phyloP scores from a whole-genome alignment of 805 yeast genomes.

The Yueomyces sinensis region DNA sequence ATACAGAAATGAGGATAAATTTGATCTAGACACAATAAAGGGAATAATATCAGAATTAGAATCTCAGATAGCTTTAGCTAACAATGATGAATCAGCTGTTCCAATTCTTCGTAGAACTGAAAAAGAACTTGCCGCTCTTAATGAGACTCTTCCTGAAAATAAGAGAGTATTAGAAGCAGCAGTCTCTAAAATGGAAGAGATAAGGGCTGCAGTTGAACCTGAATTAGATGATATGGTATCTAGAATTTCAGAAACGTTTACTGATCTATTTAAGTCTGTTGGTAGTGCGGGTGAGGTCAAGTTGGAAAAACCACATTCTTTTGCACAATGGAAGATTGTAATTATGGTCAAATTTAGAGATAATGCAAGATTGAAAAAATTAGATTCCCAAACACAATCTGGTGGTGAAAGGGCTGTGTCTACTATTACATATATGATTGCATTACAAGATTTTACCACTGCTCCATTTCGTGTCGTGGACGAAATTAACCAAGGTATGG shows the following conservation, averaged over 20 bases:
- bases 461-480: constrained; percentile 94
- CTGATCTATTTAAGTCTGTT: constrained; percentile 51
- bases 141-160: constrained; percentile 12
- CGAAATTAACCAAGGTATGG: constrained; percentile 99
- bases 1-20: constrained; percentile 24
- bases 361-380: constrained; percentile 48
- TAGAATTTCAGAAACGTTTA: constrained; percentile 50
- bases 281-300: constrained; percentile 81
- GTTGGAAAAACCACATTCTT: constrained; percentile 36
- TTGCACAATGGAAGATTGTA: constrained; percentile 68
- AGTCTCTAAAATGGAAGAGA: constrained; percentile 23
- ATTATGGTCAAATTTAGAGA: constrained; percentile 81
- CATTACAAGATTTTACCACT: constrained; percentile 74
- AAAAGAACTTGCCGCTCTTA: constrained; percentile 11
- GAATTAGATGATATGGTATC: constrained; percentile 39
- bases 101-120: constrained; percentile 20
- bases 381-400: constrained; percentile 83
- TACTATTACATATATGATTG: constrained; percentile 78
- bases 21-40: constrained; percentile 27
- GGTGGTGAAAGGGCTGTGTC: constrained; percentile 98
- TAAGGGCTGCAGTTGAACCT: constrained; percentile 46
- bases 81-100: constrained; percentile 28
- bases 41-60: constrained; percentile 32
- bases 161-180: constrained; percentile 6
- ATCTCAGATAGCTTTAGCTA: constrained; percentile 29